Base-by-base conservation (phyloP, 768 basidiomycete genomes). In the Hypholoma sublateritium region DNA sequence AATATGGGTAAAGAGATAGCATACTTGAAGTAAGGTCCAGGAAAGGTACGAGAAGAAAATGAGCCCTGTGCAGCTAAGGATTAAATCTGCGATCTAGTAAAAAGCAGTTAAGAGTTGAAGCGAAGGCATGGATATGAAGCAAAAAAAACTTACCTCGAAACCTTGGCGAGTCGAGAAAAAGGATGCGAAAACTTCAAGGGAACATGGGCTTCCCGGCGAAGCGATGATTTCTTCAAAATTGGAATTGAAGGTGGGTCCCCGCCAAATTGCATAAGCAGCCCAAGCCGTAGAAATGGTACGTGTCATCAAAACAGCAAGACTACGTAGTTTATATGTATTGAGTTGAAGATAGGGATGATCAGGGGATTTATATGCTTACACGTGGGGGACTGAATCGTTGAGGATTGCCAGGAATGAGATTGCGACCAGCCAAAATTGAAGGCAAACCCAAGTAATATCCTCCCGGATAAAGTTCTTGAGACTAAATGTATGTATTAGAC, bases 371-470 rank as follows among this genome's bases (percentile, higher is more conserved):
- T n/a, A 32, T 7, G 63, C 78, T 53, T 59, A 83, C 83, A 79
- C 66, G 62, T 85, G 84, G 16, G 85, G 80, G 2, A 82, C 76
- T 1, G 83, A 84, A 55, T 82, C 78, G 36, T 74, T 73, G 16
- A 78, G 58, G 55, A 84, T 75, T 2, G 78, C 80, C 25, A 78
- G 65, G n/a, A 79, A 59, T n/a, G 81, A 79, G 25, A 84, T 74
- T 0, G 69, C 73, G 22, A 84, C 70, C 5, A 85, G 71, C 81
- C 82, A 85, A 62, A 83, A 78, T 59, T 85, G 82, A 1, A 81
- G 66, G 36, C 73, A 67, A 19, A 84, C 69, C 59, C 77, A 72
- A 1, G 79, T 70, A 6, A 81, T 61, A 52, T 83, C 82, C 57
- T 84, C 82, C 4, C 80, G 72, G 22, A 67, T 70, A 17, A 73